phyloP scores from a whole-genome alignment of 2,329 filamentous ascomycete genomes.

The Sporothrix humicola region DNA sequence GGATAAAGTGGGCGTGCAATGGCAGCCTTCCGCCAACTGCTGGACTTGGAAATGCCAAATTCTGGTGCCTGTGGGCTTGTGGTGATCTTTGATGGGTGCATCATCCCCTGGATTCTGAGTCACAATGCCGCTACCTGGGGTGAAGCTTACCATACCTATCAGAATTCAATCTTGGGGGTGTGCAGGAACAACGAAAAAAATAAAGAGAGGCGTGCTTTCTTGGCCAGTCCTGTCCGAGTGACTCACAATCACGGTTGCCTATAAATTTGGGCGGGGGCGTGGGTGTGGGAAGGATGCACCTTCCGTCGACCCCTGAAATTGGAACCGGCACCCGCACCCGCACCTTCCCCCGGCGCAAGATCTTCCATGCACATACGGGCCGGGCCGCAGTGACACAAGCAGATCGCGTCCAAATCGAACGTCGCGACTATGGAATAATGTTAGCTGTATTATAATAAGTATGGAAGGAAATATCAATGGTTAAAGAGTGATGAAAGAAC shows the following conservation, averaged over 20 bases:
- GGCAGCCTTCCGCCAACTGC: too few relatives aligned
- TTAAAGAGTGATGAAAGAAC: not conserved
- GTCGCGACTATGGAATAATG: not conserved
- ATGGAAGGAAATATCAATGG: not conserved
- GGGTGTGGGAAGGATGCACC: not conserved
- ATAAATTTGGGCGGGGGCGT: not conserved
- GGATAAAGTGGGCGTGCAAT: too few relatives aligned
- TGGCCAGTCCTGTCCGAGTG: not conserved
- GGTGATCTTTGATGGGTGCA: not conserved
- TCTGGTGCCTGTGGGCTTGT: not conserved
- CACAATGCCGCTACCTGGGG: not conserved
- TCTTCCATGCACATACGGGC: not conserved
- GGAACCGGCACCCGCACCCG: not conserved
- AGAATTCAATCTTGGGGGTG: not conserved
- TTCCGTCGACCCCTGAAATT: not conserved
- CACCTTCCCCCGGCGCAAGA: too few relatives aligned
- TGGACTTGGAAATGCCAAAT: too few relatives aligned
- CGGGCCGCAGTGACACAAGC: slow-evolving; percentile 1
- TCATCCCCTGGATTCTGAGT: not conserved
- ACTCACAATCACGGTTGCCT: not conserved
- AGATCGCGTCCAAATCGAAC: not conserved
- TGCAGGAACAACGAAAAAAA: not conserved
- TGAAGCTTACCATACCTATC: not conserved
- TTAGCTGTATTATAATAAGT: not conserved
- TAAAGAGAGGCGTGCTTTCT: too few relatives aligned